Evolutionary conservation across 805 yeast genomes (phyloP).

Genomic region (Teunomyces cretensis): DNA sequence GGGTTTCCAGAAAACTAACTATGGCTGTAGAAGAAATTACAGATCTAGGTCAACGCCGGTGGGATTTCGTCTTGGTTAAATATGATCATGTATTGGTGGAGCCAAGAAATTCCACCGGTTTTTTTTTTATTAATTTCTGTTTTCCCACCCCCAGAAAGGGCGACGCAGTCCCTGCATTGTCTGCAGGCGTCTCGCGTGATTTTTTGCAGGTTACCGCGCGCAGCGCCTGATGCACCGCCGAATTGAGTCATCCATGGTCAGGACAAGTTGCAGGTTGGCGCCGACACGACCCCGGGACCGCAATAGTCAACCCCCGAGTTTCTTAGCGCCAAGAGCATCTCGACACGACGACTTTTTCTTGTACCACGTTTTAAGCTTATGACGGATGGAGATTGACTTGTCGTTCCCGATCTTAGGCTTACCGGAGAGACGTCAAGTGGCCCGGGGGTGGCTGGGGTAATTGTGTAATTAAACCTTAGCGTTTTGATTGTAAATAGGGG

Average conservation of each 20-base stretch:
- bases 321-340: slow-evolving; percentile 11
- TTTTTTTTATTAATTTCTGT: not conserved
- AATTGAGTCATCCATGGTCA: not conserved
- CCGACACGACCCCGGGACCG: not conserved
- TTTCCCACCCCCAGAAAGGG: not conserved
- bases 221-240: not conserved
- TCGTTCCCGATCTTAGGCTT: too few species aligned
- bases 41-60: not conserved
- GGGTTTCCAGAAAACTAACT: not conserved
- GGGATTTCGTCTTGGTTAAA: slow-evolving; percentile 3
- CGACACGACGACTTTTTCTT: not conserved
- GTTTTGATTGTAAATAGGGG: too few species aligned
- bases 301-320: slow-evolving; percentile 3
- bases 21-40: not conserved
- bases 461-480: too few species aligned
- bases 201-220: not conserved
- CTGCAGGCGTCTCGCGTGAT: not conserved
- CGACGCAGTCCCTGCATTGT: not conserved
- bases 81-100: slow-evolving; percentile 1
- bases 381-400: not conserved
- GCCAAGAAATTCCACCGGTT: slow-evolving; percentile 1
- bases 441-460: too few species aligned
- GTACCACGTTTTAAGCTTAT: not conserved
- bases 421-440: too few species aligned
- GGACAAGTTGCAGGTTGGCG: not conserved